Conservation (phyloP, 768 basidiomycete species). For the Tubosaeta brunneosetosa region DNA sequence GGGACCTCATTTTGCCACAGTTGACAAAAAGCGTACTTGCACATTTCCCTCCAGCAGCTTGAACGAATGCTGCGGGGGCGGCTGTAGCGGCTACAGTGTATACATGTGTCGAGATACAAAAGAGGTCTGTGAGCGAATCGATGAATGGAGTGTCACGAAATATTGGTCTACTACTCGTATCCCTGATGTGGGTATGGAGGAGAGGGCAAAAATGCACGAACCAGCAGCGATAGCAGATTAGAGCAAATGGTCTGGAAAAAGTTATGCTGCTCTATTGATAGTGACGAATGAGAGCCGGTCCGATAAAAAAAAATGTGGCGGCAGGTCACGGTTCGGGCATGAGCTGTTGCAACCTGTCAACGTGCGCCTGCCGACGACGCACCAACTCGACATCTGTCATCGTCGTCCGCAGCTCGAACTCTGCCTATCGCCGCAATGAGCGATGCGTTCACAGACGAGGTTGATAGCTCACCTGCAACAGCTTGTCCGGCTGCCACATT, state of each 20-base stretch:
- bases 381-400: conserved; percentile 55
- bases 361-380: conserved; percentile 50
- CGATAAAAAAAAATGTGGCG: not conserved
- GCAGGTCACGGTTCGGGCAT: conserved; percentile 24
- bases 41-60: too few species aligned
- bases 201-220: not conserved
- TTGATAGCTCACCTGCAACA: conserved; percentile 62
- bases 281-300: not conserved
- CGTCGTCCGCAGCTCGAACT: conserved; percentile 50
- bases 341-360: conserved; percentile 40
- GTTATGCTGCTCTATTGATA: conserved; percentile 7
- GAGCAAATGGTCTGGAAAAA: not conserved
- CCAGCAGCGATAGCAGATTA: not conserved
- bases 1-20: too few species aligned
- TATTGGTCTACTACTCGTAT: too few species aligned
- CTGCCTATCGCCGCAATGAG: conserved; percentile 37
- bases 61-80: too few species aligned
- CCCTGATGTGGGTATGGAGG: not conserved
- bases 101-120: too few species aligned
- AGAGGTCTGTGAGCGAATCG: too few species aligned
- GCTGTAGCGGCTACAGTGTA: too few species aligned
- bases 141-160: too few species aligned
- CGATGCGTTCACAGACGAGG: not conserved
- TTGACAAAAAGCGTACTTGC: too few species aligned
- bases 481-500: conserved; percentile 89